Base-by-base conservation (phyloP, 352 stramenopile species). In the Globisporangium alternatum region DNA sequence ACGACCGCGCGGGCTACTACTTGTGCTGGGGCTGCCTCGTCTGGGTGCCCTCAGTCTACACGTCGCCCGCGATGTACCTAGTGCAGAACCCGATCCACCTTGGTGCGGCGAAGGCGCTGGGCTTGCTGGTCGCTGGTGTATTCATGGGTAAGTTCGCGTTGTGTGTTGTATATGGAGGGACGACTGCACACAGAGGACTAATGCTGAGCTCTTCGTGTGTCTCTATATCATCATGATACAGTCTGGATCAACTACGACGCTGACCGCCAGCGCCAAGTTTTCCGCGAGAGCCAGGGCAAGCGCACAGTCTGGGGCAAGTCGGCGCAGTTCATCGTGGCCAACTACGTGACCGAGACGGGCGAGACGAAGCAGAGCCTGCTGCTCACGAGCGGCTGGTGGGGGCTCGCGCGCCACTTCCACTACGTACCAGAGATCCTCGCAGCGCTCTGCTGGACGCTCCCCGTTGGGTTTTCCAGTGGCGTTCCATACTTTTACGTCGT, bases 11-110 rank as follows among this genome's bases (percentile, higher is more conserved):
- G 1, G 93, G 93, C 12, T 98, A 97, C 74, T 98, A 98, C 77
- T 88, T 99, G 37, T 98, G 93, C 76, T 99, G 97, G 97, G 97
- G 97, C 61, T 98, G 93, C 60, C 78, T 98, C n/a, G 91, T 98
- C 4, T 99, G 96, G 95, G 91, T 99, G 21, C 97, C 97, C 3
- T 89, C 88, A 5, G 84, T 99, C 30, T 99, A 99, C 80, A 98
- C 96, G 6, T 95, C 87, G n/a, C 94, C 97, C 35, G 86, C 90
- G 53, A 93, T 94, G 72, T 99, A 96, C 70, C 72, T 98, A 17
- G 92, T 97, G 4, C 75, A 95, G 65, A 91, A 99, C 67, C 86
- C 90, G 30, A 89, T 95, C 43, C 66, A 83, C 9, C 63, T 95
- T 35, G 81, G 83, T 17, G 64, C 68, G 15, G 67, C 72, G 5